Percentiles rank a stretch among this genome's conserved stretches.
Evolutionary conservation across 1,284 basidiomycete genomes (phyloP).

Genomic region (Ceratobasidium sp.): DNA sequence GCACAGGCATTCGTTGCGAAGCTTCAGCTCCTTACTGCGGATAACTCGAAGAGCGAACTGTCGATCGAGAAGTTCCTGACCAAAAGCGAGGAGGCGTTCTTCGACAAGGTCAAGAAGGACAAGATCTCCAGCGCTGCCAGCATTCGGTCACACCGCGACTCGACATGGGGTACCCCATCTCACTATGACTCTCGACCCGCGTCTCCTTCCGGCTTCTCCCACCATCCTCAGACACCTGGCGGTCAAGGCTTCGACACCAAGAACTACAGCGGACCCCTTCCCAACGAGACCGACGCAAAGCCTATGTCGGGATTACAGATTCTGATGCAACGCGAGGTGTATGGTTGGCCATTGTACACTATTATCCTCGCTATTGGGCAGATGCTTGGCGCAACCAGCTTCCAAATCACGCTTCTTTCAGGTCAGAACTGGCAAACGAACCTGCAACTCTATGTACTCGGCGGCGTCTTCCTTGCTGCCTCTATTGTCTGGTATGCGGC

Average conservation of each 20-base stretch:
- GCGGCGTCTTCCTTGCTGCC: constrained; percentile 84
- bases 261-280: constrained; percentile 66
- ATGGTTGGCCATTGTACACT: constrained; percentile 89
- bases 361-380: constrained; percentile 88
- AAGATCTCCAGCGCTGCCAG: constrained; percentile 82
- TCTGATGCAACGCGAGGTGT: constrained; percentile 77
- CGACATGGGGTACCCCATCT: constrained; percentile 78
- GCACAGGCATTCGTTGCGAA: constrained; percentile 89
- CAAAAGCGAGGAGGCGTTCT: constrained; percentile 93
- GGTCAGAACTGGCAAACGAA: constrained; percentile 85
- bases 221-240: constrained; percentile 52
- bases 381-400: constrained; percentile 89
- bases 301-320: constrained; percentile 86
- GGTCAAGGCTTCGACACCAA: constrained; percentile 52
- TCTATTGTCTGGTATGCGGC: constrained; percentile 90
- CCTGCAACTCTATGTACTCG: constrained; percentile 88
- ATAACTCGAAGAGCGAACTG: constrained; percentile 89
- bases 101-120: constrained; percentile 86
- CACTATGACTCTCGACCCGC: constrained; percentile 76
- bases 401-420: constrained; percentile 89
- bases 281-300: constrained; percentile 62
- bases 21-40: constrained; percentile 77
- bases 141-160: constrained; percentile 81
- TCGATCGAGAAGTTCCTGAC: constrained; percentile 90
- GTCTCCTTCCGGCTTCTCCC: constrained; percentile 61